Base-by-base conservation (phyloP, 208 protist species). In the Strigomonas galati region DNA sequence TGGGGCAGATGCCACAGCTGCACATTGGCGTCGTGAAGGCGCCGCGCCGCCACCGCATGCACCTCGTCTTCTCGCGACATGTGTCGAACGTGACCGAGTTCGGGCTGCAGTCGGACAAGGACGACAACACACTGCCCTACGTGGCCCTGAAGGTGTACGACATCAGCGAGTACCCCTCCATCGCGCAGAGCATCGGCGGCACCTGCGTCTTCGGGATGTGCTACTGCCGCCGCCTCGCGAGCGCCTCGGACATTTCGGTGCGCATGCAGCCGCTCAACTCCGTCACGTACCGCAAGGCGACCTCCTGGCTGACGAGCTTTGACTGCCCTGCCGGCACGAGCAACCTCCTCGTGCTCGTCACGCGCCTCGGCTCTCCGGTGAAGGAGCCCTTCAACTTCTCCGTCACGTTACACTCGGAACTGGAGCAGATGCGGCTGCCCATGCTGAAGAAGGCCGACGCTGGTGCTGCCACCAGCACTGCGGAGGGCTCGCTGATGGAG, bases 61-160 rank as follows among this genome's bases (percentile, higher is more conserved):
- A 95, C 61, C 69, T 95, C 31, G 81, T 92, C 43, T 72, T 95
- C 46, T 86, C 85, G 7, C 83, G 89, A 27, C 89, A 95, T 71
- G 87, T 92, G 49, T 78, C 68, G 0, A 72, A 89, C 60, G 73
- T 91, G 23, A 67, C 65, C 2, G 75, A 85, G 60, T 93, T 93
- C 65, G 71, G 74, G 1, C 64, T 76, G 24, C 82, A 90, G 64
- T 86, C 82, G 74, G 75, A 91, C 23, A 79, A 80, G 35, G 67
- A 81, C 69, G 64, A 81, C 56, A 65, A 77, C 35, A 63, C 65
- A 19, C 70, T 79, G 32, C 84, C 87, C 9, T 90, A 80, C 60
- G 31, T 92, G 19, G 76, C 73, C 19, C 43, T 95, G 24, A 81
- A 87, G 65, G 77, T 95, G 30, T 95, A 84, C 72, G 79, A 92